Base-by-base conservation (phyloP, 2,329 filamentous ascomycete species). In the Lomentospora prolificans region DNA sequence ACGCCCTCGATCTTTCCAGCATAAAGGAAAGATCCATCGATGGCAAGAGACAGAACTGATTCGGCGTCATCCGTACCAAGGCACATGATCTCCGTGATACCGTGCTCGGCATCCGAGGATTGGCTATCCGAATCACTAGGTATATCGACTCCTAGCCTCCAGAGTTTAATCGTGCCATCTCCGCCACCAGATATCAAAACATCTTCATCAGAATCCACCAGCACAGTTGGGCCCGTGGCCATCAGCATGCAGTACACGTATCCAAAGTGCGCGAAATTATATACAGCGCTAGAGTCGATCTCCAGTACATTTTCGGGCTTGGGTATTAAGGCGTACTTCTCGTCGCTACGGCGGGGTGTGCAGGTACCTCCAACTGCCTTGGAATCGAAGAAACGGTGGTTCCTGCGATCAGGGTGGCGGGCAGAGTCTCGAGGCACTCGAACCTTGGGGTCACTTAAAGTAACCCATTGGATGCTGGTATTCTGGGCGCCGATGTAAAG, bases 211-310 rank as follows among this genome's bases (percentile, higher is more conserved):
- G 81, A 76, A 5, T 86, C 86, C 3, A 89, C 78, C 5, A 89
- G 77, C 1, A 82, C 75, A 0, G 79, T 82, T 0, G 79, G 77
- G 0, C 88, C 89, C 58, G 81, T 84, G 0, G 89, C 85, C 58
- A 99, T 77, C 4, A 95, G 77, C 92, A 97, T 97, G 69, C 90
- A 95, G 69, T 96, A 96, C 0, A 99, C 85, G 67, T 96, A 97
- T 48, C 95, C 94, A 68, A 86, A 92, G 68, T 99, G 94, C 1
- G 94, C 90, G 71, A 95, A 99, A 63, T 94, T 87, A 57, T 79
- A 81, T 57, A 95, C 88, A 56, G 91, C 86, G 22, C 87, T 81
- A 52, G 84, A 82, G 64, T 89, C 86, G 58, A 96, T 90, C 66
- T 95, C 90, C 4, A 97, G 73, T 1, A 87, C 79, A 31, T 66